phyloP scores from a whole-genome alignment of 352 stramenopile species.

The Thalassiosira hispida region DNA sequence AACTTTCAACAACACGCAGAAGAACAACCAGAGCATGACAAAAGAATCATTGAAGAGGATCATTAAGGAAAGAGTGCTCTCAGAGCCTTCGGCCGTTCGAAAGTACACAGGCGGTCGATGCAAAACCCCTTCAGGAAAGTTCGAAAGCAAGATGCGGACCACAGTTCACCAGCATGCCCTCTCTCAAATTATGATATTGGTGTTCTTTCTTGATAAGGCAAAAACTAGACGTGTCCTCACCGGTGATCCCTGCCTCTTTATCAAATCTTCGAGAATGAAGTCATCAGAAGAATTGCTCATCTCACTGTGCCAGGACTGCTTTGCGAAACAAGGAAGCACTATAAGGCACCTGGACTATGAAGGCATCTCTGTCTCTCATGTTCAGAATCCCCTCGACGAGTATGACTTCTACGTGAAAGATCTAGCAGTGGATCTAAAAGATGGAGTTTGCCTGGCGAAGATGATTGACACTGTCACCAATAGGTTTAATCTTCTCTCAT shows the following conservation, averaged over 20 bases:
- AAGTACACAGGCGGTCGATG: conserved; percentile 82
- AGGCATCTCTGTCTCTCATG: conserved; percentile 88
- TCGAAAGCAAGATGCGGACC: conserved; percentile 83
- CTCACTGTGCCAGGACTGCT: conserved; percentile 91
- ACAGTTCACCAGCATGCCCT: conserved; percentile 90
- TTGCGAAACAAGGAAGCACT: conserved; percentile 93
- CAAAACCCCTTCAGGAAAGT: conserved; percentile 82
- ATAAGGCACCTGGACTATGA: conserved; percentile 92
- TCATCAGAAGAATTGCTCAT: conserved; percentile 91
- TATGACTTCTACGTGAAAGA: conserved; percentile 92
- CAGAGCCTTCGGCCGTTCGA: conserved; percentile 62
- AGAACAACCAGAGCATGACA: conserved; percentile 41
- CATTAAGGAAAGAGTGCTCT: conserved; percentile 79
- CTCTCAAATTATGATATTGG: conserved; percentile 91
- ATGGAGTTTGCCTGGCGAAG: conserved; percentile 92
- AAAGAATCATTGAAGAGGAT: conserved; percentile 73
- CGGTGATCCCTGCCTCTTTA: conserved; percentile 90
- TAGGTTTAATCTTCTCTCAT: conserved; percentile 78
- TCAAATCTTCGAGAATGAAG: conserved; percentile 87
- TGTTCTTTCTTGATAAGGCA: conserved; percentile 92
- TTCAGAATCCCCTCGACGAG: conserved; percentile 93
- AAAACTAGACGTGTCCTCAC: conserved; percentile 86
- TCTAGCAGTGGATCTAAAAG: conserved; percentile 93
- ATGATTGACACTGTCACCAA: conserved; percentile 91
- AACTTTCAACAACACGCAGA: conserved; percentile 28